phyloP scores from a whole-genome alignment of 1,139 yeast genomes.

The Debaryomyces nepalensis region DNA sequence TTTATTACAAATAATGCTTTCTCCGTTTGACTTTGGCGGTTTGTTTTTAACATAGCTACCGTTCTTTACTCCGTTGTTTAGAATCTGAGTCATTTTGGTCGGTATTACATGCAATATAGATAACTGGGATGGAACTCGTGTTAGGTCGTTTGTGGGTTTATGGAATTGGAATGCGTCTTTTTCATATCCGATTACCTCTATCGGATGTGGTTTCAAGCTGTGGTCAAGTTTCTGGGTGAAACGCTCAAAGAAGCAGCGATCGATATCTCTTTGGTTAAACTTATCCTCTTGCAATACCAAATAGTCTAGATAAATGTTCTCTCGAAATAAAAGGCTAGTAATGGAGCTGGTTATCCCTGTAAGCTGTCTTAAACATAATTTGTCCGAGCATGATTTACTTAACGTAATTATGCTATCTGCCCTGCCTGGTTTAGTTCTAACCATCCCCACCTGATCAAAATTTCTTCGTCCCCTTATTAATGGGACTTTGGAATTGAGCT shows the following conservation, averaged over 20 bases:
- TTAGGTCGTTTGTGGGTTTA: slow-evolving; percentile 23
- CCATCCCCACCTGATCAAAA: slow-evolving; percentile 60
- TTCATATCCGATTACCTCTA: slow-evolving; percentile 29
- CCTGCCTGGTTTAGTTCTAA: slow-evolving; percentile 92
- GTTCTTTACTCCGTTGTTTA: slow-evolving; percentile 58
- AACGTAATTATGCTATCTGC: slow-evolving; percentile 68
- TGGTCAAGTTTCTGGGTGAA: slow-evolving; percentile 19
- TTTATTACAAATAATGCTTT: slow-evolving; percentile 43
- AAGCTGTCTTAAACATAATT: slow-evolving; percentile 66
- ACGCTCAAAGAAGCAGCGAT: slow-evolving; percentile 56
- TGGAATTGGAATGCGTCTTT: slow-evolving; percentile 31
- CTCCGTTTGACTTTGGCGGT: slow-evolving; percentile 52
- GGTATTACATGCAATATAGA: slow-evolving; percentile 40
- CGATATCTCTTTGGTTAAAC: slow-evolving; percentile 38
- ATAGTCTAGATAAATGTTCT: slow-evolving; percentile 49
- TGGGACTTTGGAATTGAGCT: slow-evolving; percentile 1
- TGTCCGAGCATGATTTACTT: slow-evolving; percentile 90
- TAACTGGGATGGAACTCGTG: slow-evolving; percentile 38
- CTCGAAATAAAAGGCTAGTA: slow-evolving; percentile 43
- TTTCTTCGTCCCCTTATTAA: slow-evolving; percentile 65
- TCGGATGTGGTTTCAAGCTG: slow-evolving; percentile 19
- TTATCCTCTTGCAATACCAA: slow-evolving; percentile 56
- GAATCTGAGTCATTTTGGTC: slow-evolving; percentile 38
- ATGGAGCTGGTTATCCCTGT: slow-evolving; percentile 62
- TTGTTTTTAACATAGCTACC: slow-evolving; percentile 52